Evolutionary conservation across 495 filamentous ascomycete species (phyloP).

Genomic region (Articulospora tetracladia): DNA sequence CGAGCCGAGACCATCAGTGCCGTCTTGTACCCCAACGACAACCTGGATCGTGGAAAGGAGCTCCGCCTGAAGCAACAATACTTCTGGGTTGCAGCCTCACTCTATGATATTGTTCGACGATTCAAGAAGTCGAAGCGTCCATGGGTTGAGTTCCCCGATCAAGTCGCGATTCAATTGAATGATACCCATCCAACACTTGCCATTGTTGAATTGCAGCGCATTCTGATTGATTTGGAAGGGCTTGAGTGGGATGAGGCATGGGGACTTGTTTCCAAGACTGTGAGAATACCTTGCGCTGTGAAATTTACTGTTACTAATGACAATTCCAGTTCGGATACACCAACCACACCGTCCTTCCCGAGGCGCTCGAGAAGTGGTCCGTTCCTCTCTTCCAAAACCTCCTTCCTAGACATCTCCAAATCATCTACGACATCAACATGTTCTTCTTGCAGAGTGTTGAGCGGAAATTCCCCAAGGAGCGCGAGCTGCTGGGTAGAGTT

Average conservation of each 20-base stretch:
- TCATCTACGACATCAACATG: constrained; percentile 98
- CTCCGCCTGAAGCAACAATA: constrained; percentile 98
- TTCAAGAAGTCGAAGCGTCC: constrained; percentile 95
- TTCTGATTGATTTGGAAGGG: constrained; percentile 83
- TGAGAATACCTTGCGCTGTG: constrained; percentile 18
- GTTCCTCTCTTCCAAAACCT: constrained; percentile 89
- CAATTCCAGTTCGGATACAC: constrained; percentile 78
- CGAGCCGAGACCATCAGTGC: constrained; percentile 96
- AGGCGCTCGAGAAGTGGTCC: constrained; percentile 98
- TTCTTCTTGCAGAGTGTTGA: constrained; percentile 90
- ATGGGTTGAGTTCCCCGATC: constrained; percentile 90
- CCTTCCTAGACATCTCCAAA: constrained; percentile 90
- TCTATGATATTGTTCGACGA: constrained; percentile 91
- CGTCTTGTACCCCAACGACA: constrained; percentile 96
- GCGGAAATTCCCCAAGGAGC: constrained; percentile 81
- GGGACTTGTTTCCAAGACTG: constrained; percentile 61
- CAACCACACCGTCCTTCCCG: constrained; percentile 95
- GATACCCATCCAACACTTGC: constrained; percentile 97
- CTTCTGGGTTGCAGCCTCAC: constrained; percentile 97
- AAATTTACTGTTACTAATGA: constrained; percentile 16
- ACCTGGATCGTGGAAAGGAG: constrained; percentile 93
- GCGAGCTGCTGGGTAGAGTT: constrained; percentile 76
- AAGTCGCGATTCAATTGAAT: constrained; percentile 96
- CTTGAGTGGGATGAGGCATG: constrained; percentile 94
- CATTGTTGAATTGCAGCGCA: constrained; percentile 91